Evolutionary conservation across 129 eudicot species (phyloP).

Genomic region (Glebionis coronaria): DNA sequence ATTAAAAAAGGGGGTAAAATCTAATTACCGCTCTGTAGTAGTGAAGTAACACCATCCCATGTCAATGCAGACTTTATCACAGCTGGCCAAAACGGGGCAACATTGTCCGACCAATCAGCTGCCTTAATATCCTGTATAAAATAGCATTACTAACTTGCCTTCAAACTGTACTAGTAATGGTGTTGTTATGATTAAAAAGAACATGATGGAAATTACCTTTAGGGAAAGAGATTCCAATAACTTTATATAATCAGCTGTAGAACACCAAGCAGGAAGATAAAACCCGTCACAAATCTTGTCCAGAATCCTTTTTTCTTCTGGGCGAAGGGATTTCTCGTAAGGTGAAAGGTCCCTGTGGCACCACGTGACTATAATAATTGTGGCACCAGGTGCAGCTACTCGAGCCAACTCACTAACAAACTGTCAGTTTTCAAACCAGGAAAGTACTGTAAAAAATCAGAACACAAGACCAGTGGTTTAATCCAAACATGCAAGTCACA

Average conservation of each 20-base stretch:
- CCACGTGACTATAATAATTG: slow-evolving; percentile 90
- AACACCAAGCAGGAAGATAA: slow-evolving; percentile 94
- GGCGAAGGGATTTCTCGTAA: slow-evolving; percentile 54
- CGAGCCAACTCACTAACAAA: slow-evolving; percentile 85
- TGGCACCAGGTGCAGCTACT: slow-evolving; percentile 95
- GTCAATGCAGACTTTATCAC: slow-evolving; percentile 83
- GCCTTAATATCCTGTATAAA: slow-evolving; percentile 60
- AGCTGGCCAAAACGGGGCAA: slow-evolving; percentile 99
- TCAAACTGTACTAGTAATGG: neutral
- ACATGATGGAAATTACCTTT: slow-evolving; percentile 40
- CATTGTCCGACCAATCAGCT: slow-evolving; percentile 90
- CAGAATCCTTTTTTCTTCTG: slow-evolving; percentile 60
- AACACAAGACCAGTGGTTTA: neutral
- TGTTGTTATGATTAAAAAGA: neutral
- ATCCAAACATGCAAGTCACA: neutral
- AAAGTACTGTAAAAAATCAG: slow-evolving; percentile 10
- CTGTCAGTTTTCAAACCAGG: slow-evolving; percentile 37
- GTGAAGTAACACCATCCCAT: slow-evolving; percentile 85
- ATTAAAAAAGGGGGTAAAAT: slow-evolving; percentile 5
- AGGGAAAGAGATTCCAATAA: slow-evolving; percentile 70
- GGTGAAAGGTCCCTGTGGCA: slow-evolving; percentile 91
- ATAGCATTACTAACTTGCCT: no score
- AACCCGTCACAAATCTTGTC: slow-evolving; percentile 72
- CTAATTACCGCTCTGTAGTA: slow-evolving; percentile 70
- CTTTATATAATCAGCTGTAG: slow-evolving; percentile 76